Evolutionary conservation across 2,329 filamentous ascomycete species (phyloP).

Genomic region (Talaromyces funiculosus): DNA sequence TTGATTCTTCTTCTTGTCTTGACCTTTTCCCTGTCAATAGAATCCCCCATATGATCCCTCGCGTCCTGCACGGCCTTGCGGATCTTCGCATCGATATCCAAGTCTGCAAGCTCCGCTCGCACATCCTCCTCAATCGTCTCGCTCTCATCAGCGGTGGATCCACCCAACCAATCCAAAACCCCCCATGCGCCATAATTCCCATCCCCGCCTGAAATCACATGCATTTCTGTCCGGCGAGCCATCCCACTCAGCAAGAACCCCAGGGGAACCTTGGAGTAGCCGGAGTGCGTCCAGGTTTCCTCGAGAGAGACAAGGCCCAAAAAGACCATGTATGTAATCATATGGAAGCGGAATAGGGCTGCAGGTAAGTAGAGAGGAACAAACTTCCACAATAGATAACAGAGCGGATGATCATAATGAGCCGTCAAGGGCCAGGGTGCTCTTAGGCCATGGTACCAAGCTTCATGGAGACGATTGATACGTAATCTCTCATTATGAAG

Average conservation of each 20-base stretch:
- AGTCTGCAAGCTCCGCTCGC: conserved; percentile 34
- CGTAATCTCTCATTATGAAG: conserved; percentile 56
- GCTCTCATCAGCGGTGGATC: conserved; percentile 37
- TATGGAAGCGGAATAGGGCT: conserved; percentile 54
- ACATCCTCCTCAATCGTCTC: conserved; percentile 44
- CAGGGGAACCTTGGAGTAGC: conserved; percentile 54
- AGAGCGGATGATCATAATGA: conserved; percentile 56
- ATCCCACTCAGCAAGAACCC: conserved; percentile 55
- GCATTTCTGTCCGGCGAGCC: conserved; percentile 52
- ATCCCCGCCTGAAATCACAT: conserved; percentile 45
- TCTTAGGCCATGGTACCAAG: conserved; percentile 53
- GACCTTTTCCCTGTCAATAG: conserved; percentile 12
- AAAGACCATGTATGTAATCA: conserved; percentile 55
- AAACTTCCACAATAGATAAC: conserved; percentile 51
- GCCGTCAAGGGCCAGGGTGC: conserved; percentile 53
- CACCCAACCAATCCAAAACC: conserved; percentile 41
- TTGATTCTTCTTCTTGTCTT: conserved; percentile 10
- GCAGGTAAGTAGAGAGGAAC: conserved; percentile 54
- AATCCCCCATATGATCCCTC: conserved; percentile 22
- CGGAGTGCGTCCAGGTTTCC: conserved; percentile 56
- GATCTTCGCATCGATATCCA: conserved; percentile 30
- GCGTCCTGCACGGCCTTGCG: conserved; percentile 26
- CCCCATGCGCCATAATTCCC: conserved; percentile 45
- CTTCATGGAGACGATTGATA: conserved; percentile 50
- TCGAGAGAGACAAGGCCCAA: conserved; percentile 52